Conservation (phyloP, 495 filamentous ascomycete species). For the Letharia columbiana region DNA sequence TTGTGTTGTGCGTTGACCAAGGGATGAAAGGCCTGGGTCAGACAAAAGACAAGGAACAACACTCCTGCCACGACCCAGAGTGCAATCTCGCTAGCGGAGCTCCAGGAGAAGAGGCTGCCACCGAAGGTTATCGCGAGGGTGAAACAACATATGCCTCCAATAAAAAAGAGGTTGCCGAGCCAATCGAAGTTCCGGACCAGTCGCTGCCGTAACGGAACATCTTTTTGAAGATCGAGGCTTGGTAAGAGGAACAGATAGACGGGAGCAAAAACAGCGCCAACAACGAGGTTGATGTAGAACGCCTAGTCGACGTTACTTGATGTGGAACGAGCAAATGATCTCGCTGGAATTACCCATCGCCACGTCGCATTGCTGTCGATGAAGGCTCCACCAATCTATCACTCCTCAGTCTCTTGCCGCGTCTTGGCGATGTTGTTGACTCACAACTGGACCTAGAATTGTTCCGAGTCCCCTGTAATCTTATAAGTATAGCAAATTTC, state of each 20-base stretch:
- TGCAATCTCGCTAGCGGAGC: conserved; percentile 40
- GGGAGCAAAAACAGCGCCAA: conserved; percentile 41
- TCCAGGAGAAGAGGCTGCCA: conserved; percentile 30
- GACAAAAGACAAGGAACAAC: conserved; percentile 32
- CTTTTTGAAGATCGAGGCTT: not conserved
- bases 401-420: no score
- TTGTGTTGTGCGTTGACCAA: not conserved
- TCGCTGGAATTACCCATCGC: conserved; percentile 42
- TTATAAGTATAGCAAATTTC: no score
- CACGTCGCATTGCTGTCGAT: conserved; percentile 43
- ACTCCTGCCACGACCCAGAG: conserved; percentile 41
- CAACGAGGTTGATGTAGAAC: conserved; percentile 63
- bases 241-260: conserved; percentile 50
- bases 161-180: conserved; percentile 31
- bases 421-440: no score
- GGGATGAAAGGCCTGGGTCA: conserved; percentile 17
- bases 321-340: no score
- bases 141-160: conserved; percentile 35
- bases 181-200: conserved; percentile 25
- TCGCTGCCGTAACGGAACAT: not conserved
- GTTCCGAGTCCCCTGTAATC: conserved; percentile 36
- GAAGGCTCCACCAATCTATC: conserved; percentile 51
- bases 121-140: conserved; percentile 43
- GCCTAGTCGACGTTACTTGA: conserved; percentile 29
- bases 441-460: conserved; percentile 24